Evolutionary conservation across 2,329 filamentous ascomycete genomes (phyloP), one percentile per base, ranked within the genome.

Genomic region (Geosmithia morbida): DNA sequence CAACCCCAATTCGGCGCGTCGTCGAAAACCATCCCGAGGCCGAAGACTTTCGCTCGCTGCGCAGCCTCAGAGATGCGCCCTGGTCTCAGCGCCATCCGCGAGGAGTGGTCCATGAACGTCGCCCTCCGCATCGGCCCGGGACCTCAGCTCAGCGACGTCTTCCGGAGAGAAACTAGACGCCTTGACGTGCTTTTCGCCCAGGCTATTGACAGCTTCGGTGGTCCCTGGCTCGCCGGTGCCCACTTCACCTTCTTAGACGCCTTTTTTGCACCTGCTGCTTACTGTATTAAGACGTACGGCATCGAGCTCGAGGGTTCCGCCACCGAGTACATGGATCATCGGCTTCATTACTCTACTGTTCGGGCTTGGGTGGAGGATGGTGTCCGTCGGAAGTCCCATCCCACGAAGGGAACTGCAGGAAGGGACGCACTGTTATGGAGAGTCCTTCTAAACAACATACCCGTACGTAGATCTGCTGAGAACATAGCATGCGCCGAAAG

Each of bases 1-100:
- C 67, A 61, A 48, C 60, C 57, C 40, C 58, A 54, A 7, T 71
- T 62, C 51, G 52, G 52, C 47, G 49, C 52, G 55, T 74, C 3
- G 66, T 68, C 17, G 70, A 74, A 49, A 54, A 68, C 45, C 65
- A 68, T 0, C 50, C 49, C n/a, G 62, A 66, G 1, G 41, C 19
- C 17, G 2, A 61, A 68, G 11, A 66, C 69, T 1, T 66, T 65
- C 50, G 70, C 70, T 14, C 59, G 69, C 39, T 58, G 57, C 26
- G 69, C 68, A 7, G 62, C 65, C 5, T 65, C 69, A 0, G 66
- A 71, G 54, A 72, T 72, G 69, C 68, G 71, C 56, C 60, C 69
- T 2, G 57, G 65, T 26, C 72, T 72, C 51, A 42, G 45, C 3
- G 58, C 59, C 17, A 53, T 72, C 20, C 62, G 69, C 1, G 56